Evolutionary conservation across 2,329 filamentous ascomycete genomes (phyloP).

Genomic region (Colletotrichum endophyticum): DNA sequence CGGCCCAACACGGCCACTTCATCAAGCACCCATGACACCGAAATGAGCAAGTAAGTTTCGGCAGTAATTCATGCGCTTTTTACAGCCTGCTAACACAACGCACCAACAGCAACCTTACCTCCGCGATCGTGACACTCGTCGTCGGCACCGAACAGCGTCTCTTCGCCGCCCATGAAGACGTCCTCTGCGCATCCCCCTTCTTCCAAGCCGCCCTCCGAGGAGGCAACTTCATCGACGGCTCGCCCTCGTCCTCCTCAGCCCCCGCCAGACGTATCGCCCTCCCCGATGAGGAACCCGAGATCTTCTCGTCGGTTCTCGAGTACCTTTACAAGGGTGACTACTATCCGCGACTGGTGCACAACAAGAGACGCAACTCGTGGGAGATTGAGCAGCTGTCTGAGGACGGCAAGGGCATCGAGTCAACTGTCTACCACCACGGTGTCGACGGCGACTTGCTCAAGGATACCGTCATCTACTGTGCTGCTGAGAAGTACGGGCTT

Average conservation of each 20-base stretch:
- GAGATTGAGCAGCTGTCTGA: slow-evolving; percentile 71
- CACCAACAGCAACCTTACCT: slow-evolving; percentile 56
- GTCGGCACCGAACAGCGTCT: slow-evolving; percentile 84
- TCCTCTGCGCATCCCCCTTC: slow-evolving; percentile 79
- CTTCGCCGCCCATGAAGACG: slow-evolving; percentile 90
- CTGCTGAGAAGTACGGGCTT: slow-evolving; percentile 82
- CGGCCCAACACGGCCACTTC: slow-evolving; percentile 54
- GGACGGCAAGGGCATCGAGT: slow-evolving; percentile 57
- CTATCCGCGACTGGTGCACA: slow-evolving; percentile 81
- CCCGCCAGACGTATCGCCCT: slow-evolving; percentile 73
- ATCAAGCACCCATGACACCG: slow-evolving; percentile 36
- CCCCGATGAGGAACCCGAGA: slow-evolving; percentile 85
- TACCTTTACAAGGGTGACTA: slow-evolving; percentile 96
- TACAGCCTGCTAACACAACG: neutral
- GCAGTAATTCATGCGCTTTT: neutral
- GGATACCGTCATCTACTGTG: slow-evolving; percentile 90
- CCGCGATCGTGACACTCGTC: slow-evolving; percentile 79
- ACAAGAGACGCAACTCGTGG: slow-evolving; percentile 82
- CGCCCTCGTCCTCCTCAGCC: slow-evolving; percentile 33
- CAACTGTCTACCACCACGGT: slow-evolving; percentile 72
- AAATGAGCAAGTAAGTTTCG: slow-evolving; percentile 48
- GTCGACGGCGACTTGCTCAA: slow-evolving; percentile 75
- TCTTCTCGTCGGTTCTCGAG: slow-evolving; percentile 89
- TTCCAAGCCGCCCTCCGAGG: slow-evolving; percentile 70
- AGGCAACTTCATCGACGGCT: slow-evolving; percentile 65